Conservation (phyloP, 495 filamentous ascomycete genomes). For the Aspergillus mulundensis region DNA sequence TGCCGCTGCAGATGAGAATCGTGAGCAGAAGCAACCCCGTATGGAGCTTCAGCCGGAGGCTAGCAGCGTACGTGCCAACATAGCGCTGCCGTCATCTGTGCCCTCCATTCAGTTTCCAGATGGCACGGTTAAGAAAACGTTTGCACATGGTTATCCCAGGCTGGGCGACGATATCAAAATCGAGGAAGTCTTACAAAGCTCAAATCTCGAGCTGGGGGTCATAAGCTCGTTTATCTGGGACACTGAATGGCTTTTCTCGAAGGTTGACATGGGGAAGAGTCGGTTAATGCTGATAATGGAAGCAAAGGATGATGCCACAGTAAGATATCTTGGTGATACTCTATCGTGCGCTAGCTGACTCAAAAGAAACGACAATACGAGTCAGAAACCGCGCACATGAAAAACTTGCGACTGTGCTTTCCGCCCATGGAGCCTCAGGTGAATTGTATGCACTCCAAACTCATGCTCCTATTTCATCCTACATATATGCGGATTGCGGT, state of each 20-base stretch:
- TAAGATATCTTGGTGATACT: slow-evolving; percentile 22
- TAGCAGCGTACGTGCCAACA: not conserved
- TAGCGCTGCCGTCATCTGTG: slow-evolving; percentile 16
- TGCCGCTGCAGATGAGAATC: slow-evolving; percentile 8
- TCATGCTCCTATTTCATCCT: slow-evolving; percentile 74
- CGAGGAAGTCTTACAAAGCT: slow-evolving; percentile 78
- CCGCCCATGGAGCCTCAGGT: slow-evolving; percentile 66
- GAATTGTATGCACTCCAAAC: slow-evolving; percentile 81
- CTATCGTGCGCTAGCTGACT: not conserved
- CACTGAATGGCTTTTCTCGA: slow-evolving; percentile 63
- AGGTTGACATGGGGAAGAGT: slow-evolving; percentile 50
- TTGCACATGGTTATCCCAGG: slow-evolving; percentile 54
- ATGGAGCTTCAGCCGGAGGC: slow-evolving; percentile 1
- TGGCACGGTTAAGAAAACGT: slow-evolving; percentile 82
- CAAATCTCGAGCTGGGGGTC: slow-evolving; percentile 68
- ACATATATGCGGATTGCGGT: slow-evolving; percentile 68
- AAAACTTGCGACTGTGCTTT: slow-evolving; percentile 67
- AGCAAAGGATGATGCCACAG: slow-evolving; percentile 55
- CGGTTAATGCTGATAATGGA: slow-evolving; percentile 67
- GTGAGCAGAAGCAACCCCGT: slow-evolving; percentile 20
- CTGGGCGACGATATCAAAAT: slow-evolving; percentile 74
- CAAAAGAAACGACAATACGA: slow-evolving; percentile 32
- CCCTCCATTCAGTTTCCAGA: slow-evolving; percentile 55
- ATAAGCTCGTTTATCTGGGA: slow-evolving; percentile 88
- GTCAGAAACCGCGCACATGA: slow-evolving; percentile 48